phyloP scores from a whole-genome alignment of 371 early-diverging fungal genomes.

The Mucor velutinosus region DNA sequence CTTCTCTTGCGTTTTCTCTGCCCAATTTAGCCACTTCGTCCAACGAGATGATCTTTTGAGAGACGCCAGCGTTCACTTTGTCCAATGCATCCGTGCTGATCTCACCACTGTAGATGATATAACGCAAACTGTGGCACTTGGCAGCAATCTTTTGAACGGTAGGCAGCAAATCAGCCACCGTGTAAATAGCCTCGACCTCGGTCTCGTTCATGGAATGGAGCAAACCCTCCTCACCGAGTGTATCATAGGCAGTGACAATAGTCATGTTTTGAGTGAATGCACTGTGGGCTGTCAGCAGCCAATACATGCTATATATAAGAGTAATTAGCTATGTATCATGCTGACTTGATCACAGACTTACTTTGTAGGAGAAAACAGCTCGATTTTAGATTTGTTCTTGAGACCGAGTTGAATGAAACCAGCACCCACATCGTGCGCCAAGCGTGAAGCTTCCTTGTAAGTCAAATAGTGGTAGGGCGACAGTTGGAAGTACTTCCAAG shows the following conservation, averaged over 20 bases:
- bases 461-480: slow-evolving; percentile 68
- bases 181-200: slow-evolving; percentile 61
- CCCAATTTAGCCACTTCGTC: slow-evolving; percentile 69
- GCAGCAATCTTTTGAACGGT: slow-evolving; percentile 51
- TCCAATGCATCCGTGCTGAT: slow-evolving; percentile 26
- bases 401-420: slow-evolving; percentile 73
- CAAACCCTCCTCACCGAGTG: slow-evolving; percentile 76
- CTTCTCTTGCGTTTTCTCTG: slow-evolving; percentile 55
- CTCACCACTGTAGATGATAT: slow-evolving; percentile 75
- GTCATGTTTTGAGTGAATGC: slow-evolving; percentile 60
- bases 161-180: slow-evolving; percentile 67
- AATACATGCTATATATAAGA: background rate
- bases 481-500: slow-evolving; percentile 80
- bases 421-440: slow-evolving; percentile 57
- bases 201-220: slow-evolving; percentile 64
- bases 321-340: too few species aligned
- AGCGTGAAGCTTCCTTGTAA: slow-evolving; percentile 61
- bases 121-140: slow-evolving; percentile 58
- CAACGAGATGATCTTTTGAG: slow-evolving; percentile 29
- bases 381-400: slow-evolving; percentile 61
- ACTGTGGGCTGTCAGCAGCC: slow-evolving; percentile 41
- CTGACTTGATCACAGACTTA: slow-evolving; percentile 45
- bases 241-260: slow-evolving; percentile 82
- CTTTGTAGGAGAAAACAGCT: slow-evolving; percentile 81
- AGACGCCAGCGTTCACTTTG: background rate